Evolutionary conservation across 176 grass and related monocot genomes (phyloP).

Genomic region (Oryza coarctata): DNA sequence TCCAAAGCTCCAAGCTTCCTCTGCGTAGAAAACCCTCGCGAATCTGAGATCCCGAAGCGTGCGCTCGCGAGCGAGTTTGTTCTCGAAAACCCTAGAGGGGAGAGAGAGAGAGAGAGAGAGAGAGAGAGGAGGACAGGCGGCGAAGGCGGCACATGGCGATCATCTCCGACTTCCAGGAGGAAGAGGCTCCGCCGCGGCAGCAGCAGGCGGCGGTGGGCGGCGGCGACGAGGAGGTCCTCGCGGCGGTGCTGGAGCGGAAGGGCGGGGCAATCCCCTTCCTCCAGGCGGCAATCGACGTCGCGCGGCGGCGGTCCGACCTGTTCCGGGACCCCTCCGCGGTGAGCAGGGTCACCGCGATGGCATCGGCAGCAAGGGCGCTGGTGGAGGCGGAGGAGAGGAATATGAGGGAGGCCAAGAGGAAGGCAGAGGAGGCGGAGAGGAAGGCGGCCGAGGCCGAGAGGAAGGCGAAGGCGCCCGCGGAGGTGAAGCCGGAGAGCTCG

Average conservation of each 20-base stretch:
- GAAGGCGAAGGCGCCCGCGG: constrained; percentile 18
- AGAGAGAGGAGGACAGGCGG: no score
- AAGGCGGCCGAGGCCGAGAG: constrained; percentile 15
- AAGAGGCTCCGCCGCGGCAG: constrained; percentile 33
- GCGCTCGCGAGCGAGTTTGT: neutral
- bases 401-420: constrained; percentile 45
- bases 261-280: constrained; percentile 65
- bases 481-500: constrained; percentile 1
- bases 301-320: constrained; percentile 51
- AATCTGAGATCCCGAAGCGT: constrained; percentile 18
- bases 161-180: constrained; percentile 83
- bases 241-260: constrained; percentile 52
- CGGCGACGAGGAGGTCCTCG: constrained; percentile 53
- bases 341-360: constrained; percentile 54
- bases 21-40: constrained; percentile 19
- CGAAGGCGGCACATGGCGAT: constrained; percentile 57
- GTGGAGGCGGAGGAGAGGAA: constrained; percentile 63
- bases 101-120: neutral
- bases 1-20: neutral
- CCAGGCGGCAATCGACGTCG: constrained; percentile 68
- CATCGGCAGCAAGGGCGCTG: constrained; percentile 58
- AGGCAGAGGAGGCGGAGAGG: constrained; percentile 32
- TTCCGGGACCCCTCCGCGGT: constrained; percentile 62
- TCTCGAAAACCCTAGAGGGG: constrained; percentile 1
- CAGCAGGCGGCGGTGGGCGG: neutral